Evolutionary conservation across 306 rosid genomes (phyloP).

Genomic region (Comarum palustre): DNA sequence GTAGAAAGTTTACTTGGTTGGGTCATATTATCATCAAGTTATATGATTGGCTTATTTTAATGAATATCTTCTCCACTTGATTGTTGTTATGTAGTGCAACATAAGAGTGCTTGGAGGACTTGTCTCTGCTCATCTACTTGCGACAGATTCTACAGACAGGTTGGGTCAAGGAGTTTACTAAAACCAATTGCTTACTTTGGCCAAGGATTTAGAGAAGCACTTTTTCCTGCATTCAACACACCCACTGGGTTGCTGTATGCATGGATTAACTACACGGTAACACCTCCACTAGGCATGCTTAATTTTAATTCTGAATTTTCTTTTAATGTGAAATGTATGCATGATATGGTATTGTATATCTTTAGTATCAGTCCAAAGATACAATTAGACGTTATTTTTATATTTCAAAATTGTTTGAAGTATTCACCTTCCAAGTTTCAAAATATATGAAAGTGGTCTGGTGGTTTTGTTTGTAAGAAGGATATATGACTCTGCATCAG

Average conservation of each 20-base stretch:
- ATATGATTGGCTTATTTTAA: constrained; percentile 18
- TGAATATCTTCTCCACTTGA: constrained; percentile 32
- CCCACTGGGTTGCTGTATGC: constrained; percentile 98
- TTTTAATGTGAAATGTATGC: background rate
- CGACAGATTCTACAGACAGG: constrained; percentile 76
- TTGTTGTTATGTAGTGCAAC: constrained; percentile 77
- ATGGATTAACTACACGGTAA: constrained; percentile 94
- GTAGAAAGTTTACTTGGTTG: constrained; percentile 9
- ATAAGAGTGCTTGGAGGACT: constrained; percentile 98
- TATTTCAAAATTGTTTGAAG: constrained; percentile 28
- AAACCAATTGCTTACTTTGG: constrained; percentile 70
- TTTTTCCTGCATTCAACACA: constrained; percentile 80
- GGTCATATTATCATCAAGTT: constrained; percentile 18
- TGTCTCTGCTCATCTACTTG: constrained; percentile 91
- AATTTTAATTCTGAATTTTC: background rate
- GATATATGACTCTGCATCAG: constrained; percentile 72
- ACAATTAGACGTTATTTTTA: constrained; percentile 3
- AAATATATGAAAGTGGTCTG: constrained; percentile 40
- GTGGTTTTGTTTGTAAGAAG: constrained; percentile 59
- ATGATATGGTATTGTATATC: background rate
- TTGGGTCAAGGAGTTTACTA: constrained; percentile 58
- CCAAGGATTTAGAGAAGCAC: constrained; percentile 85
- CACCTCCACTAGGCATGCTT: constrained; percentile 1
- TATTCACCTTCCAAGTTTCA: constrained; percentile 25
- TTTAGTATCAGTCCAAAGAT: background rate